Evolutionary conservation across 1,284 basidiomycete species (phyloP), one percentile per base, ranked within the genome.

Genomic region (Inonotus hispidus): DNA sequence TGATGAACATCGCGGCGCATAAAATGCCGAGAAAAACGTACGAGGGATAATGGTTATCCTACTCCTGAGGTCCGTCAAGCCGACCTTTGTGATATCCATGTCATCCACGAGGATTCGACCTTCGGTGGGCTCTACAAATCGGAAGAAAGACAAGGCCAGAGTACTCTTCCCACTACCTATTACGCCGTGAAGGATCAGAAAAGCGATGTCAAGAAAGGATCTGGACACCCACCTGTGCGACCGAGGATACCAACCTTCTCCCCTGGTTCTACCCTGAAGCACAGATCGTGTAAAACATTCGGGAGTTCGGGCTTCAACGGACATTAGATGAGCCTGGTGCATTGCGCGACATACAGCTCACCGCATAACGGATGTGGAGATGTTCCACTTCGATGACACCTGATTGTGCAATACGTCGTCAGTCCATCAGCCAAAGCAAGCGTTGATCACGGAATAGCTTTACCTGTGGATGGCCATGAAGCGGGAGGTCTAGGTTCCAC

Each of bases 11-110:
- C 16, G 16, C 16, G 50, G 35, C n/a, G 1, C 25, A n/a, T 52
- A 27, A 16, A 35, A 32, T n/a, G 46, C 45, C 3, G 8, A 7
- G 39, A 39, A 41, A 49, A 8, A 75, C 84, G 68, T 65, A 90
- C 85, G 95, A 66, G 96, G 95, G 60, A 99, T 98, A 71, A 99
- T 96, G 3, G 93, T 95, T 62, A 96, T 78, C 61, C 78, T 83
- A 71, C 85, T 85, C 47, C 96, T 83, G 59, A 99, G 79, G 71
- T 96, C 93, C 0, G 89, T 88, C 37, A 97, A 76, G n/a, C 94
- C 93, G 63, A 98, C 84, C 66, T 82, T 82, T 37, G 90, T 78
- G 60, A 95, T 95, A 68, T 97, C 92, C 25, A 95, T 68, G 16
- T 82, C 92, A 73, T 98, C 96, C 56, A 99, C 84, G 19, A 87